Evolutionary conservation across 768 basidiomycete species (phyloP), one percentile per base, ranked within the genome.

Genomic region (Psilocybe azurescens): DNA sequence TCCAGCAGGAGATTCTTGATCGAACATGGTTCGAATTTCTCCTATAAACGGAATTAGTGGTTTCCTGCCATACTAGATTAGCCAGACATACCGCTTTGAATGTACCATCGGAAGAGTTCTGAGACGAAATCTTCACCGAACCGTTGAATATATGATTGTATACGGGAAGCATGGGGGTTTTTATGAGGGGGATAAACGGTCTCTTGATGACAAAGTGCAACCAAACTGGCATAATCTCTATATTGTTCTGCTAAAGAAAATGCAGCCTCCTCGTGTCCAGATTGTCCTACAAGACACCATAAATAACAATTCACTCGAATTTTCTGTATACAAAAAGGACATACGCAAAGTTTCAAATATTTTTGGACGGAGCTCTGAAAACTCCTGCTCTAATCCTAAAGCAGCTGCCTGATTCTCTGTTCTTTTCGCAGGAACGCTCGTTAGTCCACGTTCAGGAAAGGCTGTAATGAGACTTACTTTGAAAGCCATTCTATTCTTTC

Each of bases 81-180:
- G 24, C 33, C 41, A 13, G 18, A 72, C 83, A 48, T 59, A 91
- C 94, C 93, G 65, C 95, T 89, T 66, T 94, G 91, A 53, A 97
- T 91, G 73, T 94, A 97, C 92, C 92, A 97, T 69, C 87, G 85
- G 70, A 93, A 96, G n/a, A 97, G 81, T 69, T 94, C 89, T n/a
- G 83, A 87, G 0, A 95, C 90, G 65, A 98, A 99, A 11, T 86
- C 87, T 36, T 94, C 88, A 53, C 89, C 86, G 75, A 90, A 97
- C 68, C 81, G 83, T 49, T 90, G 83, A 60, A 95, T 86, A 74
- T 95, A 97, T 4, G 73, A 72, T 67, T 89, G 84, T 16, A 95
- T 89, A 18, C 87, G 80, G 28, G 76, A 70, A 1, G 80, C 79
- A 67, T 90, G 80, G 1, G 90, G 88, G 67, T 91, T 93, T 44